A percentile compares a stretch with the other conserved stretches of the same genome.
phyloP scores from a whole-genome alignment of 305 asterid species.

The Ruellia speciosa region DNA sequence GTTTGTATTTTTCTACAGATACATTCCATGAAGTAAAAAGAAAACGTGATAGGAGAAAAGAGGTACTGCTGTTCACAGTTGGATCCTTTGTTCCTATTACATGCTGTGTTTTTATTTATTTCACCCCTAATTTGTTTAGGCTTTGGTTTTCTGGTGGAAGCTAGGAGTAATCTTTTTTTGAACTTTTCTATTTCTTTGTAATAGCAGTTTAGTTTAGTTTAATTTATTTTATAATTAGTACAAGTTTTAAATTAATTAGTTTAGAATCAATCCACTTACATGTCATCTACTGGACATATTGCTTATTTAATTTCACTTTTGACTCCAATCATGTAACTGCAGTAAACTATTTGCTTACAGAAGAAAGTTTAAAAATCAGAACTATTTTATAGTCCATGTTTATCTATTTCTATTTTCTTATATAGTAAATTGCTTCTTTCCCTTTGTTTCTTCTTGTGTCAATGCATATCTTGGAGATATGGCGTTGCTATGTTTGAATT shows the following conservation, averaged over 20 bases:
- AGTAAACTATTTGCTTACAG: neutral
- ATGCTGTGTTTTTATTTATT: neutral
- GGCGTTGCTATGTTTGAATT: too few species aligned
- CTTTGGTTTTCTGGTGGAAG: neutral
- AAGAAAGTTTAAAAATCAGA: neutral
- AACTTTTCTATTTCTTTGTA: too few species aligned
- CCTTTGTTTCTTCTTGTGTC: too few species aligned
- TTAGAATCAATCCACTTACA: neutral
- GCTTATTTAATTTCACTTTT: neutral
- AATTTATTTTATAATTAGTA: too few species aligned
- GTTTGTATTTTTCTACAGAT: constrained; percentile 32
- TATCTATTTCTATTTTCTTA: too few species aligned
- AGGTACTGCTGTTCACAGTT: constrained; percentile 31
- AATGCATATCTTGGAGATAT: too few species aligned
- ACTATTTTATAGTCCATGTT: too few species aligned
- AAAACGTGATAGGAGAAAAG: constrained; percentile 58
- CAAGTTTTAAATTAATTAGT: too few species aligned
- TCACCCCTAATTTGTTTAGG: neutral
- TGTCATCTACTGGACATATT: neutral
- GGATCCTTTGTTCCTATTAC: neutral
- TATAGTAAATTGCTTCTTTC: too few species aligned
- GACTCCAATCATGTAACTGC: neutral
- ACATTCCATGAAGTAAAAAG: constrained; percentile 62
- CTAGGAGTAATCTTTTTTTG: too few species aligned
- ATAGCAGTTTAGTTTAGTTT: too few species aligned